Evolutionary conservation across 1,284 basidiomycete genomes (phyloP).

Genomic region (Heterobasidion occidentale): DNA sequence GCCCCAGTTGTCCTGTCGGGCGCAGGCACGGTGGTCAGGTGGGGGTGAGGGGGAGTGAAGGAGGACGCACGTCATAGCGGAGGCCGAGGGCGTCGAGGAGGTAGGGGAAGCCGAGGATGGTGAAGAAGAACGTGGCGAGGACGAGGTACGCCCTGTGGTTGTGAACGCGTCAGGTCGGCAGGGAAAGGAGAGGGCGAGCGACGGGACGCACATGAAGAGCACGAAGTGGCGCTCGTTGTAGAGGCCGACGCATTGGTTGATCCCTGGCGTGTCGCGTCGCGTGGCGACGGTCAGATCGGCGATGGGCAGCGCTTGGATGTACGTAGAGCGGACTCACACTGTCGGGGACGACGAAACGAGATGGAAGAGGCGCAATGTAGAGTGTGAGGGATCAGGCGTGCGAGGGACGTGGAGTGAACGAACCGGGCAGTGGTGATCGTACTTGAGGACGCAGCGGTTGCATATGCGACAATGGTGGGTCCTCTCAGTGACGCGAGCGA

Average conservation of each 20-base stretch:
- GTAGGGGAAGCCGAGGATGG: conserved; percentile 48
- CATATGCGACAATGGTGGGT: conserved; percentile 95
- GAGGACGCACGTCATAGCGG: conserved; percentile 9
- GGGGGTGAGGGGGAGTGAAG: no score
- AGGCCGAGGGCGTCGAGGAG: conserved; percentile 52
- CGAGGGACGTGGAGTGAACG: conserved; percentile 18
- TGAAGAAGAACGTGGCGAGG: conserved; percentile 50
- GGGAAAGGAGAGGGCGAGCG: not conserved
- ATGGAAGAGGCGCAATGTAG: conserved; percentile 26
- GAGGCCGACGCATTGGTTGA: conserved; percentile 94
- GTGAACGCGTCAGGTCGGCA: not conserved
- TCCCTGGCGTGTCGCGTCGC: conserved; percentile 52
- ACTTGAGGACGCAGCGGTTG: conserved; percentile 87
- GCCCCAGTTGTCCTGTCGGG: conserved; percentile 48
- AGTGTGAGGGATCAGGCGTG: not conserved
- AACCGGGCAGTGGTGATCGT: conserved; percentile 93
- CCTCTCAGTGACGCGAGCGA: conserved; percentile 43
- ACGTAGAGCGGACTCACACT: not conserved
- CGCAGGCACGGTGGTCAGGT: no score
- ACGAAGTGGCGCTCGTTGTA: conserved; percentile 96
- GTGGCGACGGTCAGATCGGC: not conserved
- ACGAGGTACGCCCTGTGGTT: conserved; percentile 63
- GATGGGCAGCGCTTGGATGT: no score
- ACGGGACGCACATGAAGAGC: conserved; percentile 78
- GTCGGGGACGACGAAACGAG: conserved; percentile 20